Evolutionary conservation across 148 eudicot species (phyloP), one percentile per base, ranked within the genome.

Genomic region (Nepenthes gracilis): DNA sequence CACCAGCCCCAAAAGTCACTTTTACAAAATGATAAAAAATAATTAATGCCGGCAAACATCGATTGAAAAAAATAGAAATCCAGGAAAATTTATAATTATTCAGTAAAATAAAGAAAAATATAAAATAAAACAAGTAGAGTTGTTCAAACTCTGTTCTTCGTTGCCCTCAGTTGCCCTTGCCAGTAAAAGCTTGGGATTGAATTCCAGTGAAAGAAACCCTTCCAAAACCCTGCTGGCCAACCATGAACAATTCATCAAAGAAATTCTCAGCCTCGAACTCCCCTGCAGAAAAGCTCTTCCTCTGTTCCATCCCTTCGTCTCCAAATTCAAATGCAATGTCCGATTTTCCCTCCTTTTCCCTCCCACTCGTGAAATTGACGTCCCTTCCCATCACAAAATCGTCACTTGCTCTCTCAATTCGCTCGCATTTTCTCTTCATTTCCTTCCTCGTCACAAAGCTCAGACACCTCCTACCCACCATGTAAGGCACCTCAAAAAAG

Each of bases 171-270:
- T 71, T 77, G 62, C 75, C 79, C 72, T 67, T 72, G 38, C 68
- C 72, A 62, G 68, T 70, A 23, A 23, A 23, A 23, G 23, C 23
- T 23, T 23, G 23, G 54, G 81, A 74, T 33, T 78, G 83, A 75
- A 77, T 71, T 35, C 85, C 89, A 48, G 82, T 81, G 58, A 81
- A 84, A 40, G 97, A 90, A 58, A 90, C 91, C 74, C 97, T 82
- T 1, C 97, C 97, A 80, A 90, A 90, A 40, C 88, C 91, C 82
- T 86, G 67, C 72, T 86, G 97, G 61, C 94, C 95, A 77, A 86
- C 78, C 54, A 79, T 81, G 60, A 82, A 80, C 73, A 90, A 69
- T 71, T 90, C 90, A 32, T 86, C 67, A 70, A 90, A 80, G 9
- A 80, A 76, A 65, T 71, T 80, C 55, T 52, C 55, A 12, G n/a